Conservation (phyloP, 2,329 filamentous ascomycete species). For the Botryosphaeria dothidea region DNA sequence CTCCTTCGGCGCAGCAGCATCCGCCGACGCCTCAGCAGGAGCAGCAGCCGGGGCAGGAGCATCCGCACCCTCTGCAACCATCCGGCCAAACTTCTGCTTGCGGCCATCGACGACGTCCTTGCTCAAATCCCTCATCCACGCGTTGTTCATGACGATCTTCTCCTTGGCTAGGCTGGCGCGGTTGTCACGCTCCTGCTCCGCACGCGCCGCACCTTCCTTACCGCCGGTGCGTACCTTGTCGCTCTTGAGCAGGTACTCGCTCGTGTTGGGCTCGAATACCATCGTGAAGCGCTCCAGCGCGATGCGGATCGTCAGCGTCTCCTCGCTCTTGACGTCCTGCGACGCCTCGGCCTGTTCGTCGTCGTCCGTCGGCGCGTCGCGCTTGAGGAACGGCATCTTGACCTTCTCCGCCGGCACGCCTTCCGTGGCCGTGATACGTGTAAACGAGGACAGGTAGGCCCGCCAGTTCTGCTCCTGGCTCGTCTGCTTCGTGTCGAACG, state of each 20-base stretch:
- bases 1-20: not conserved
- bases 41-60: not conserved
- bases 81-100: conserved; percentile 35
- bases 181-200: conserved; percentile 33
- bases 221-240: conserved; percentile 36
- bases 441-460: conserved; percentile 92
- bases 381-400: conserved; percentile 44
- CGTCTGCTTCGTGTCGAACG: conserved; percentile 72
- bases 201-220: conserved; percentile 35
- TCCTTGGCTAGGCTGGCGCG: conserved; percentile 43
- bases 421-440: conserved; percentile 79
- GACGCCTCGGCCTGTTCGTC: conserved; percentile 31
- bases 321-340: conserved; percentile 34
- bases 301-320: conserved; percentile 48
- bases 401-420: conserved; percentile 38
- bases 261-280: conserved; percentile 43
- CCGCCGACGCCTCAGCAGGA: not conserved
- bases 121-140: conserved; percentile 48
- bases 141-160: conserved; percentile 45
- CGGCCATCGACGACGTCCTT: conserved; percentile 48
- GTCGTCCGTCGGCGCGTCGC: conserved; percentile 39
- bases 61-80: not conserved
- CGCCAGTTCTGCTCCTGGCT: conserved; percentile 72
- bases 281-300: conserved; percentile 45
- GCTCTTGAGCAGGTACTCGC: conserved; percentile 44